phyloP scores from a whole-genome alignment of 2,329 filamentous ascomycete species.

The Cladosporium sp. region DNA sequence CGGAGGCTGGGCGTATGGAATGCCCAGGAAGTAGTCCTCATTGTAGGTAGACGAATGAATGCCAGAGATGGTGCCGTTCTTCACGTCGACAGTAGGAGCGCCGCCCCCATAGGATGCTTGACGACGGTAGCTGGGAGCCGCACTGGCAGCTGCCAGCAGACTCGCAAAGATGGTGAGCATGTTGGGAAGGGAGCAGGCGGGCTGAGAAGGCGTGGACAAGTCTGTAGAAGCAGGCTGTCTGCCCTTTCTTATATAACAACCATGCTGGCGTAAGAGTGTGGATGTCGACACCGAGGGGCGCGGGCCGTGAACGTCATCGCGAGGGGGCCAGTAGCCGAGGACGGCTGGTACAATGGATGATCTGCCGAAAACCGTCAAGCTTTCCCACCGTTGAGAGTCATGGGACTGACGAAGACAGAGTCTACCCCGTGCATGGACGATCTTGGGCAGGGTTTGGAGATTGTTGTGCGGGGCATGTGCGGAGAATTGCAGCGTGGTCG shows the following conservation, averaged over 20 bases:
- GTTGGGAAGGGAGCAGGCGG: background rate
- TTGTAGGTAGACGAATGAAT: constrained; percentile 34
- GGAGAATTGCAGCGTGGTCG: constrained; percentile 1
- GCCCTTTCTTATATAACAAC: too few species aligned
- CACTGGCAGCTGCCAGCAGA: constrained; percentile 11
- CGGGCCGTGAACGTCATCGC: background rate
- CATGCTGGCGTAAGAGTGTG: background rate
- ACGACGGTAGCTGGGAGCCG: constrained; percentile 6
- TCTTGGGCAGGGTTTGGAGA: constrained; percentile 9
- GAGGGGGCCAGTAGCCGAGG: constrained; percentile 2
- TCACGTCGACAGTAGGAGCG: constrained; percentile 31
- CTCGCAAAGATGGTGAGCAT: constrained; percentile 11
- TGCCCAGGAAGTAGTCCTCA: constrained; percentile 44
- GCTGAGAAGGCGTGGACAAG: too few species aligned
- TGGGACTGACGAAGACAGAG: constrained; percentile 6
- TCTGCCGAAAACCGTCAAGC: background rate
- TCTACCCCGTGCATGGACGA: constrained; percentile 6
- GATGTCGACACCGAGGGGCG: background rate
- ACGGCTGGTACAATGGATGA: background rate
- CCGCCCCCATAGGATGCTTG: constrained; percentile 7
- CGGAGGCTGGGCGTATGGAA: constrained; percentile 34
- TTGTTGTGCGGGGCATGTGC: constrained; percentile 9
- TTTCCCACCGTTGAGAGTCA: constrained; percentile 1
- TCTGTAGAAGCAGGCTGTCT: too few species aligned
- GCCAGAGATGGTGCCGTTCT: constrained; percentile 40